Percentiles rank a stretch among this genome's conserved stretches.
Evolutionary conservation across 306 rosid species (phyloP).

Genomic region (Adenanthera pavonina): DNA sequence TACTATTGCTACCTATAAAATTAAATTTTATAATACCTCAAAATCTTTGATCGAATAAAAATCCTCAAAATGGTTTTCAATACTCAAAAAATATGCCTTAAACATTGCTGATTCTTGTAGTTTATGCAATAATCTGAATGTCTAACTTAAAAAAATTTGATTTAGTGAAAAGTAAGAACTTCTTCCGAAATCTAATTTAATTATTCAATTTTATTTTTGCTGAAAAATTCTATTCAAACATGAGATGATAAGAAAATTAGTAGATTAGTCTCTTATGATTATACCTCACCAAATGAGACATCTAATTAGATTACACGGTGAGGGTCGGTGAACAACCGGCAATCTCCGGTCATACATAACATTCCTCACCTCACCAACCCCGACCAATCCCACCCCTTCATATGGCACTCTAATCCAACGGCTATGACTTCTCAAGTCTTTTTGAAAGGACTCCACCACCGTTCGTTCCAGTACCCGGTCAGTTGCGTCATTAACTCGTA

Average conservation of each 20-base stretch:
- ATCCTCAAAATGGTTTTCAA: no score
- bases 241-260: not conserved
- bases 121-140: no score
- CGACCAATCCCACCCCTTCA: constrained; percentile 36
- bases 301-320: constrained; percentile 31
- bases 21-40: no score
- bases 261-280: no score
- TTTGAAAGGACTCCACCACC: constrained; percentile 17
- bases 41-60: no score
- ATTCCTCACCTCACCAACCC: constrained; percentile 53
- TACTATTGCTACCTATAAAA: no score
- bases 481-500: constrained; percentile 21
- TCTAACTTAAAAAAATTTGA: no score
- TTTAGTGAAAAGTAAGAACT: no score
- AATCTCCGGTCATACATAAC: constrained; percentile 37
- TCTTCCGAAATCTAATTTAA: no score
- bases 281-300: not conserved
- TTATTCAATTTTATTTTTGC: not conserved
- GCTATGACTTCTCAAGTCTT: not conserved
- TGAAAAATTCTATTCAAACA: not conserved
- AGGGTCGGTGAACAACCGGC: constrained; percentile 61
- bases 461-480: constrained; percentile 58
- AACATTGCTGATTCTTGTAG: no score
- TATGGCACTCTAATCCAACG: constrained; percentile 41
- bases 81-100: no score